Conservation (phyloP, 208 protist genomes). For the Naegleria gruberi region DNA sequence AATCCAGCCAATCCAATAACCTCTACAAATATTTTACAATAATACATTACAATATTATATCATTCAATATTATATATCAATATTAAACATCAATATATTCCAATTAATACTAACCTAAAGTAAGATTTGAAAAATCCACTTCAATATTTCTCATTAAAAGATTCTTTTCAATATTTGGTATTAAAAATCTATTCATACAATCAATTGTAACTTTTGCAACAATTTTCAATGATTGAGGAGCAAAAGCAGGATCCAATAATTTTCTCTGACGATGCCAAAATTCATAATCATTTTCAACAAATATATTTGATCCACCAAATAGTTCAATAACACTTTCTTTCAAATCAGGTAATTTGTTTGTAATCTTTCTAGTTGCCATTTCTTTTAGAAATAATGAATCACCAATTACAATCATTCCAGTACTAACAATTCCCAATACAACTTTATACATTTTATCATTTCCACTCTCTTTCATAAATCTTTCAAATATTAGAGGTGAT, state of each 20-base stretch:
- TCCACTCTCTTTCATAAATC: not conserved
- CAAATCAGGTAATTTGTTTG: not conserved
- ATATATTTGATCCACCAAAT: not conserved
- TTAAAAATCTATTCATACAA: not conserved
- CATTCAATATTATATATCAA: no score
- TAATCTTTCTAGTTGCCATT: not conserved
- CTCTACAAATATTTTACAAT: no score
- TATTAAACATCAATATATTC: no score
- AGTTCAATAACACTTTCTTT: not conserved
- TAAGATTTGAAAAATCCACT: not conserved
- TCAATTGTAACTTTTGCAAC: not conserved
- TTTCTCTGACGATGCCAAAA: not conserved
- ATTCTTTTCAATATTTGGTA: not conserved
- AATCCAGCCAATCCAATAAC: not conserved
- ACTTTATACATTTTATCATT: not conserved
- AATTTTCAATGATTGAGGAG: not conserved
- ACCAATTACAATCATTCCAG: not conserved
- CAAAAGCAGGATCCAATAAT: not conserved
- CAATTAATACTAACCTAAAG: no score
- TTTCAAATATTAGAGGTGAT: not conserved
- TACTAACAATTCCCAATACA: not conserved
- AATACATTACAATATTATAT: no score
- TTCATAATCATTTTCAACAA: not conserved
- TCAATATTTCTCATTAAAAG: not conserved
- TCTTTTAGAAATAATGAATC: not conserved